Evolutionary conservation across 1,284 basidiomycete species (phyloP).

Genomic region (Lignosus rhinocerotis): DNA sequence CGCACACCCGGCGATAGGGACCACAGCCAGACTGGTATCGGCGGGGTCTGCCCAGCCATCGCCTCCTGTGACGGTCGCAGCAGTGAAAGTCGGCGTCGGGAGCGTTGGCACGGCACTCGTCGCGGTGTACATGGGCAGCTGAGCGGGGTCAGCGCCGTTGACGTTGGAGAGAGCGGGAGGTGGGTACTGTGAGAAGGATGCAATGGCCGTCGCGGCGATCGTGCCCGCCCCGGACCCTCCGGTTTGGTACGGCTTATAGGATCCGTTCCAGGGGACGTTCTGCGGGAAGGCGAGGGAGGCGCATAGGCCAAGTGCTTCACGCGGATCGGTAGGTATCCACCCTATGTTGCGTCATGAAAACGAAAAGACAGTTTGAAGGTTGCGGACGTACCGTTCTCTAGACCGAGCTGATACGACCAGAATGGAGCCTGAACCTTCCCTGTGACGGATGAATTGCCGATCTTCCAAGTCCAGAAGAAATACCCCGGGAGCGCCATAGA

Average conservation of each 20-base stretch:
- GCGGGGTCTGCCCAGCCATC: constrained; percentile 70
- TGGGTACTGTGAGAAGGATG: constrained; percentile 54
- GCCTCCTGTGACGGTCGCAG: constrained; percentile 48
- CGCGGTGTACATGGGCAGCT: constrained; percentile 65
- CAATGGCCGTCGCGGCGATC: constrained; percentile 49
- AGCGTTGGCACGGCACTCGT: constrained; percentile 62
- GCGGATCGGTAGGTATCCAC: constrained; percentile 79
- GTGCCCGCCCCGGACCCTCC: constrained; percentile 71
- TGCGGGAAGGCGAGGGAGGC: constrained; percentile 45
- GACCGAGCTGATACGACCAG: constrained; percentile 56
- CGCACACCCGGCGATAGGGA: constrained; percentile 55
- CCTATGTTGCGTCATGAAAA: constrained; percentile 36
- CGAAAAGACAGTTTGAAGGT: neutral
- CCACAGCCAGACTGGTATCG: constrained; percentile 55
- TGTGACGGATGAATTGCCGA: constrained; percentile 46
- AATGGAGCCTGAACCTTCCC: constrained; percentile 43
- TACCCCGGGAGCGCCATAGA: constrained; percentile 48
- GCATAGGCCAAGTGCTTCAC: constrained; percentile 66
- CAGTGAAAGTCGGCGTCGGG: constrained; percentile 58
- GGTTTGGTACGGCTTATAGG: constrained; percentile 69
- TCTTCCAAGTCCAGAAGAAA: constrained; percentile 76
- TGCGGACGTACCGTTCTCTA: constrained; percentile 41
- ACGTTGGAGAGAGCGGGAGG: constrained; percentile 51
- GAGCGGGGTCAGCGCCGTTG: constrained; percentile 42
- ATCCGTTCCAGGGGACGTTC: constrained; percentile 52